Evolutionary conservation across 179 eudicot species (phyloP).

Genomic region (Silene coronaria): DNA sequence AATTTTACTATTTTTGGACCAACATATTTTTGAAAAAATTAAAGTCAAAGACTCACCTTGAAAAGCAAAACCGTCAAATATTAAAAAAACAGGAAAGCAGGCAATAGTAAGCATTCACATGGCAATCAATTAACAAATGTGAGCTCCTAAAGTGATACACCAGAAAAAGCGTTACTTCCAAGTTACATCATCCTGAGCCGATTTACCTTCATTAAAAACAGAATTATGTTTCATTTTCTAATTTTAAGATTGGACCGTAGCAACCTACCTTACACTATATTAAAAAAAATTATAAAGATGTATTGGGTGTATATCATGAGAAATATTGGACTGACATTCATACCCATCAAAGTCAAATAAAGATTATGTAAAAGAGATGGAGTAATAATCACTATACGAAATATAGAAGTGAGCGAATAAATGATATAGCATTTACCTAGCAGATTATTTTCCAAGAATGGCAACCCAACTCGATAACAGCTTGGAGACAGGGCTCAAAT

Average conservation of each 20-base stretch:
- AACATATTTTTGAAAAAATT: too few relatives aligned
- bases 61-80: too few relatives aligned
- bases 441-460: neutral
- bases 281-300: neutral
- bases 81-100: neutral
- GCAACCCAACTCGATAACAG: neutral
- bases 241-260: neutral
- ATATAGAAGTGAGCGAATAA: neutral
- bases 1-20: too few relatives aligned
- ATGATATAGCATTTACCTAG: constrained; percentile 5
- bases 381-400: neutral
- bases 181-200: neutral
- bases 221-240: neutral
- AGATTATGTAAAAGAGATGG: neutral
- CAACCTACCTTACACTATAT: neutral
- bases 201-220: neutral
- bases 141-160: neutral
- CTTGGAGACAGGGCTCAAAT: constrained; percentile 14
- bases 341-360: neutral
- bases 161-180: neutral
- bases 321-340: neutral
- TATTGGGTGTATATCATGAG: neutral
- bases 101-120: constrained; percentile 1
- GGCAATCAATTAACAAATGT: neutral
- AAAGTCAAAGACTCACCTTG: too few relatives aligned